Percentiles rank a stretch among this genome's conserved stretches.
These are phyloP conservation scores for Phytophthora citrophthora DNA, from an alignment of 352 stramenopile species.

Conservation along the genomic window DNA sequence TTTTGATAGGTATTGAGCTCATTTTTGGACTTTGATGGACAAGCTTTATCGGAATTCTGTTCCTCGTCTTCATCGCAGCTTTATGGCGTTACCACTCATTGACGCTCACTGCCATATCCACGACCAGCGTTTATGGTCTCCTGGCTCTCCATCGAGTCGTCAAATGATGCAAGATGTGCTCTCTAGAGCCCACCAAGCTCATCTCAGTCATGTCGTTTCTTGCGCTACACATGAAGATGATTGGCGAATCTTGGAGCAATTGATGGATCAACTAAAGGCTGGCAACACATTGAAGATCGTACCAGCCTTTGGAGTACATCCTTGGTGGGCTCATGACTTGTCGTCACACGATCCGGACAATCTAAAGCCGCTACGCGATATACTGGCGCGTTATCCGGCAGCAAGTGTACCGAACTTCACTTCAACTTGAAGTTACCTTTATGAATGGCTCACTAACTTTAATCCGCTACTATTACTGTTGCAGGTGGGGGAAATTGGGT, in stretches of 20 bases:
- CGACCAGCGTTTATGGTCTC: conserved; percentile 43
- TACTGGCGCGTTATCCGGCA: conserved; percentile 44
- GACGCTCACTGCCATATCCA: conserved; percentile 84
- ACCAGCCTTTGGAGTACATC: conserved; percentile 75
- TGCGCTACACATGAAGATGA: conserved; percentile 73
- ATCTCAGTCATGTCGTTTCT: conserved; percentile 59
- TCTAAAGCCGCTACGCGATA: conserved; percentile 41
- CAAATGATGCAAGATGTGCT: conserved; percentile 42
- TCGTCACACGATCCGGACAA: conserved; percentile 18
- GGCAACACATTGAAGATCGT: conserved; percentile 37
- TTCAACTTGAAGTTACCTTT: conserved; percentile 35
- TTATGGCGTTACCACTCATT: conserved; percentile 38
- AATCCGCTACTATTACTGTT: neutral
- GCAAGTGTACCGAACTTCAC: conserved; percentile 47
- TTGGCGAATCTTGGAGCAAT: conserved; percentile 58
- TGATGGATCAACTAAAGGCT: conserved; percentile 27
- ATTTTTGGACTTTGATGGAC: conserved; percentile 1
- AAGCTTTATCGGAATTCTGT: neutral
- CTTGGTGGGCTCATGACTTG: conserved; percentile 65
- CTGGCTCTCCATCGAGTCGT: conserved; percentile 17
- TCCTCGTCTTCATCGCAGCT: conserved; percentile 8
- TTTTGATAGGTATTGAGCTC: neutral
- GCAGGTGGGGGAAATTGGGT: conserved; percentile 78
- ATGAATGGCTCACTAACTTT: neutral
- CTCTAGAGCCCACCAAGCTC: conserved; percentile 32